phyloP scores from a whole-genome alignment of 2,329 filamentous ascomycete genomes.

The Cercospora brassicicola region DNA sequence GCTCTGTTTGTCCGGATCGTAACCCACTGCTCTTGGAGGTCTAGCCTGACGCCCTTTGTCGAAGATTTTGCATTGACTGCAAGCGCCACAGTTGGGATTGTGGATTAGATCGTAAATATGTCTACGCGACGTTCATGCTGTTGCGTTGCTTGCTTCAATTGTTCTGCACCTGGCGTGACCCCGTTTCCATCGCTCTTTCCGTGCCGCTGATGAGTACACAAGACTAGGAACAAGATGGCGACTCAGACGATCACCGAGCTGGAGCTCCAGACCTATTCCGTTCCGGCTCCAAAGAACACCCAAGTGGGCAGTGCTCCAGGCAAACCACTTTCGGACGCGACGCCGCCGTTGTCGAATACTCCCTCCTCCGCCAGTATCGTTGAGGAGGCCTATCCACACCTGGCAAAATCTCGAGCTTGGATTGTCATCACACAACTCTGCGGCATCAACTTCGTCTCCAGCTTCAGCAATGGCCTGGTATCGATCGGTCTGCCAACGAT shows the following conservation, averaged over 20 bases:
- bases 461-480: slow-evolving; percentile 28
- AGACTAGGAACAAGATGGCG: neutral
- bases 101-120: neutral
- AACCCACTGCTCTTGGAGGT: slow-evolving; percentile 6
- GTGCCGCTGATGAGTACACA: neutral
- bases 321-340: neutral
- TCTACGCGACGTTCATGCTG: neutral
- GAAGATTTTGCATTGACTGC: neutral
- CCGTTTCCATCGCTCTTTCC: too few relatives aligned
- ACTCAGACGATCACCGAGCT: slow-evolving; percentile 2
- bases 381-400: neutral
- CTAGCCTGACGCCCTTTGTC: slow-evolving; percentile 7
- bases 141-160: neutral
- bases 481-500: slow-evolving; percentile 28
- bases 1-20: neutral
- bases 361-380: neutral
- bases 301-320: neutral
- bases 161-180: neutral
- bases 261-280: neutral
- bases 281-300: neutral
- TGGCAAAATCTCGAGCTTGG: slow-evolving; percentile 21
- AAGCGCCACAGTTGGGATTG: neutral
- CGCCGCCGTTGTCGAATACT: neutral
- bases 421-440: slow-evolving; percentile 26
- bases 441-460: slow-evolving; percentile 27